These are phyloP conservation scores for Pestalotiopsis fici DNA, from an alignment of 2,329 filamentous ascomycete genomes.

Conservation along the genomic window DNA sequence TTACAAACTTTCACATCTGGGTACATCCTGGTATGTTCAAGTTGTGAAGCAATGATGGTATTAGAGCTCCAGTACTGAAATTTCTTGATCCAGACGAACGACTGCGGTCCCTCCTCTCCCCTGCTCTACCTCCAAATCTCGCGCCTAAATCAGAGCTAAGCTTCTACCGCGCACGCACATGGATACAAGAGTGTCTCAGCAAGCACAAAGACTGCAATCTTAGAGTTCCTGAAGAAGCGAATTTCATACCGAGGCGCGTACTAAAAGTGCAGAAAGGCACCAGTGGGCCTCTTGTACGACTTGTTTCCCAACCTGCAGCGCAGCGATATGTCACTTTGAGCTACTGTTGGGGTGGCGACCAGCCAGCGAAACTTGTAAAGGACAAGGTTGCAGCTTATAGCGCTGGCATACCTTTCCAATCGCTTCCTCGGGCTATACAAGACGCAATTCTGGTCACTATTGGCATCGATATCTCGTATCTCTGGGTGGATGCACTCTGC, in stretches of 20 bases:
- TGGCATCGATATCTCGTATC: not conserved
- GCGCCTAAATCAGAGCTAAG: not conserved
- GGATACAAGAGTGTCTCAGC: not conserved
- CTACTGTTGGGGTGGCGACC: not conserved
- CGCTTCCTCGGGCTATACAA: not conserved
- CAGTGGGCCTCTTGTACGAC: not conserved
- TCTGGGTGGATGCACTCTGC: not conserved
- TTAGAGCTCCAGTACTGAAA: not conserved
- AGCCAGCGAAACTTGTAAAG: not conserved
- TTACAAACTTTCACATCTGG: not conserved
- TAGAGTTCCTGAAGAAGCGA: not conserved
- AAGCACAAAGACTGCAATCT: not conserved
- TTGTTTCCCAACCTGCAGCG: not conserved
- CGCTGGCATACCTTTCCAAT: not conserved
- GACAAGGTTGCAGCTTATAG: not conserved
- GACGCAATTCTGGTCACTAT: not conserved
- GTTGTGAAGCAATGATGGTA: not conserved
- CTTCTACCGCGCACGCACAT: not conserved
- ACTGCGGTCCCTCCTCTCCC: not conserved
- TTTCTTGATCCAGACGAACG: not conserved
- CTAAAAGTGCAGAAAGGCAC: not conserved
- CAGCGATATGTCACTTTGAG: not conserved
- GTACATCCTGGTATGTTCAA: not conserved
- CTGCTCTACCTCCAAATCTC: not conserved
- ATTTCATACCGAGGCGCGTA: not conserved